Conservation (phyloP, 805 yeast species). For the Ogataea salicorniae region DNA sequence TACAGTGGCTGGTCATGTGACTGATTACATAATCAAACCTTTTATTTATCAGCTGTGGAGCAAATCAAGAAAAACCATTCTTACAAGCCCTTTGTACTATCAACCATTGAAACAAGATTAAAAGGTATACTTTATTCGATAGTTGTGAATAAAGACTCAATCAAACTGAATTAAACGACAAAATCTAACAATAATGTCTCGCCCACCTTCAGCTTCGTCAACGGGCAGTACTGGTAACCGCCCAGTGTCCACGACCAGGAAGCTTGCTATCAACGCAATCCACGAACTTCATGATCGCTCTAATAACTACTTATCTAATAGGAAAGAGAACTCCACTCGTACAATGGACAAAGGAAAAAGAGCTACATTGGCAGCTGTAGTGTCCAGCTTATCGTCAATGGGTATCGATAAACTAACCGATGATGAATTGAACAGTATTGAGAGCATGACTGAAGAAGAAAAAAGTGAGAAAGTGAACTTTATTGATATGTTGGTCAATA, state of each 20-base stretch:
- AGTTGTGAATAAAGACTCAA: too few species aligned
- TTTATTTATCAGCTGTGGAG: too few species aligned
- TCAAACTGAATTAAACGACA: too few species aligned
- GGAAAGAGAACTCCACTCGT: slow-evolving; percentile 8
- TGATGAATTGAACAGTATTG: slow-evolving; percentile 3
- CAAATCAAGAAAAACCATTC: too few species aligned
- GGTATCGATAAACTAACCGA: slow-evolving; percentile 36
- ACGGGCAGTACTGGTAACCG: not conserved
- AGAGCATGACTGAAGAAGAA: slow-evolving; percentile 15
- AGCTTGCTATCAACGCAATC: slow-evolving; percentile 18
- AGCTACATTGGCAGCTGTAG: slow-evolving; percentile 36
- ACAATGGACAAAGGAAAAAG: slow-evolving; percentile 18
- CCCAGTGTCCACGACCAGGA: slow-evolving; percentile 13
- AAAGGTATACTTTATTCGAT: too few species aligned
- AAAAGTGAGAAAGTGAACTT: slow-evolving; percentile 40
- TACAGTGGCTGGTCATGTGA: too few species aligned
- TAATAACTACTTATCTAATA: slow-evolving; percentile 14
- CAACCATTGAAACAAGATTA: too few species aligned
- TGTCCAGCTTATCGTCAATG: slow-evolving; percentile 40
- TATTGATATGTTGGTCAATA: slow-evolving; percentile 52
- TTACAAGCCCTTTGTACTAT: too few species aligned
- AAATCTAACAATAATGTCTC: not conserved
- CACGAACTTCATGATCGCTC: slow-evolving; percentile 21
- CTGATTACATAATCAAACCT: too few species aligned
- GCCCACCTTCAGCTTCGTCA: not conserved